Evolutionary conservation across 805 yeast genomes (phyloP), one percentile per base, ranked within the genome.

Genomic region (Zygosaccharomyces lentus): DNA sequence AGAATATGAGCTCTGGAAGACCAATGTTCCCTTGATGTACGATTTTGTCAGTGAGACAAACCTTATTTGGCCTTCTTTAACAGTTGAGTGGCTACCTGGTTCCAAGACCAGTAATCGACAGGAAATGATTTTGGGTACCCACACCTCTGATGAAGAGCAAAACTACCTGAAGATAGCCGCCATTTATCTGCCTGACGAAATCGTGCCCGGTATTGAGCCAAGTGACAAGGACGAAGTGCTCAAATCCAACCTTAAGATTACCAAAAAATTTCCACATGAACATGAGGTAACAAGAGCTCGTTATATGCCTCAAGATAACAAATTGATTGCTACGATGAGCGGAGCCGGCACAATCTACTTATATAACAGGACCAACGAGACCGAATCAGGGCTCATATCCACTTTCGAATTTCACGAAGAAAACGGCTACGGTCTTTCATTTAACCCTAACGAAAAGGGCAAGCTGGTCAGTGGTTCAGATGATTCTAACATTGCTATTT

Each of bases 1-100:
- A 53, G 95, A 86, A 61, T 85, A 86, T 59, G 80, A 82, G 49
- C 64, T 85, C 51, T 86, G 95, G 95, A 74, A 87, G 49, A 79
- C 84, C 58, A 86, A 84, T 57, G 85, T 90, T 53, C 82, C 86
- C 9, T 80, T 74, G 55, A 84, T 86, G 93, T 86, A 86, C 54
- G 89, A 85, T 56, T 85, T 82, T 60, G 87, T 86, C 26, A 79
- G 84, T 40, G 93, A 86, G 58, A 83, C 91, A 0, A 87, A 84
- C 2, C 67, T 86, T 37, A 77, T 82, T 9, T 86, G 95, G 95
- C 95, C 95, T 1, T 81, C 90, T 2, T 69, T 86, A 41, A 82
- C 91, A 1, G 74, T 84, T 4, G 87, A 86, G 64, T 86, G 93
- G 90, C 62, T 83, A 6, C 90, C 89, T 0, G 53, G 49, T 2